These are phyloP conservation scores for Candida dendrica DNA, from an alignment of 805 yeast genomes.

Conservation along the genomic window DNA sequence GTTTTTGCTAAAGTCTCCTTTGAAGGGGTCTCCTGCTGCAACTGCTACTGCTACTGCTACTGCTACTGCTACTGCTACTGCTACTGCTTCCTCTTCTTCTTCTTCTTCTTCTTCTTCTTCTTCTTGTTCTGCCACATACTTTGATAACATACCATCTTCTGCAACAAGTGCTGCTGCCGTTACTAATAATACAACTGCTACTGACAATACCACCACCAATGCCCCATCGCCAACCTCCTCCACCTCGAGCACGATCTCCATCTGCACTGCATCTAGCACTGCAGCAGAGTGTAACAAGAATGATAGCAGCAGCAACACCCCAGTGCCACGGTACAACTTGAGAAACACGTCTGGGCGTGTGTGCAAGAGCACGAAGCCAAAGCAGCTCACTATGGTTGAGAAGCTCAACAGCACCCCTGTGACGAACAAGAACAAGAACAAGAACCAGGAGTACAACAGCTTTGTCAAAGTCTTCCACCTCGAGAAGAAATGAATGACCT, in stretches of 20 bases:
- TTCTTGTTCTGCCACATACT: no score
- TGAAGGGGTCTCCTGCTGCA: no score
- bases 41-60: conserved; percentile 1
- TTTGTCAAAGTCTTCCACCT: conserved; percentile 12
- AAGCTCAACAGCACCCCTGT: background rate
- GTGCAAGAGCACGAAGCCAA: background rate
- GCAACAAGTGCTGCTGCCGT: no score
- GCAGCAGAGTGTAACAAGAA: no score
- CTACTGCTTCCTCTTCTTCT: background rate
- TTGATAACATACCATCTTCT: no score
- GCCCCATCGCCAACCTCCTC: no score
- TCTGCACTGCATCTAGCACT: no score
- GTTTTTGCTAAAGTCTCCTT: conserved; percentile 14
- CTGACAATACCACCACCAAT: no score
- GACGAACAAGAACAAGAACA: conserved; percentile 6
- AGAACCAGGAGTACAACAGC: conserved; percentile 7
- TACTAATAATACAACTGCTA: no score
- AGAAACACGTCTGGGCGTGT: background rate
- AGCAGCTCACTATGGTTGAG: conserved; percentile 8
- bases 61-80: background rate
- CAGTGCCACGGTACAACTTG: background rate
- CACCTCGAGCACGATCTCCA: no score
- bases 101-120: no score
- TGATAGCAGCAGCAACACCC: background rate
- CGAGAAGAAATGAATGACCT: conserved; percentile 8